Evolutionary conservation across 78 protist genomes (phyloP).

Genomic region (Dictyostelium firmibasis): DNA sequence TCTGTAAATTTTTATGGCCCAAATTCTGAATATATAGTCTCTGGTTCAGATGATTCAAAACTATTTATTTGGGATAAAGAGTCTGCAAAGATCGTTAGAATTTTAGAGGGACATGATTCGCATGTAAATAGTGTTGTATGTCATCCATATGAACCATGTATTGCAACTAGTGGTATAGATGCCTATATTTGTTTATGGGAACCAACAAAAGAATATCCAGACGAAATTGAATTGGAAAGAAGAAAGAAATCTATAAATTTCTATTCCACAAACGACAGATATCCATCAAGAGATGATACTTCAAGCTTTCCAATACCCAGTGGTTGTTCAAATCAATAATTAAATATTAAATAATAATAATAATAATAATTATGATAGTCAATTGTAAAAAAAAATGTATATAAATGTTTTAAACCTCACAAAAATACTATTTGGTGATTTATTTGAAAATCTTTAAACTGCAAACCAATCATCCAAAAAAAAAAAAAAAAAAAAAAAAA

Average conservation of each 20-base stretch:
- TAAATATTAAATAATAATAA: background rate
- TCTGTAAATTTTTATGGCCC: conserved; percentile 79
- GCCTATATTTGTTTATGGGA: conserved; percentile 39
- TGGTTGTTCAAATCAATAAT: background rate
- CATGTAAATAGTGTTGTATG: conserved; percentile 31
- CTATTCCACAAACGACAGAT: background rate
- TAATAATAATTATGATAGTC: no score
- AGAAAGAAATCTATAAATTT: background rate
- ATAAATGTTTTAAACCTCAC: no score
- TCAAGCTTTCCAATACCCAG: background rate
- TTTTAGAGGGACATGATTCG: conserved; percentile 54
- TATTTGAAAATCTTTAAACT: no score
- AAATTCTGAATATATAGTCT: conserved; percentile 63
- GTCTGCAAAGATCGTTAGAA: conserved; percentile 27
- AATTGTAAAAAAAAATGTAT: no score
- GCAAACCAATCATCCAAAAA: no score
- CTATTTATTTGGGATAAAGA: conserved; percentile 80
- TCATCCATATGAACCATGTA: conserved; percentile 53
- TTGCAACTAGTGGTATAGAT: conserved; percentile 57
- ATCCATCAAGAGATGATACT: background rate
- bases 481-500: no score
- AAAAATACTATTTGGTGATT: no score
- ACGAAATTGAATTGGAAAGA: background rate
- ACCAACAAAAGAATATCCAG: background rate
- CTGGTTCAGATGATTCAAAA: conserved; percentile 68